phyloP scores from a whole-genome alignment of 1,284 basidiomycete genomes.

The Rhodotorula sp. region DNA sequence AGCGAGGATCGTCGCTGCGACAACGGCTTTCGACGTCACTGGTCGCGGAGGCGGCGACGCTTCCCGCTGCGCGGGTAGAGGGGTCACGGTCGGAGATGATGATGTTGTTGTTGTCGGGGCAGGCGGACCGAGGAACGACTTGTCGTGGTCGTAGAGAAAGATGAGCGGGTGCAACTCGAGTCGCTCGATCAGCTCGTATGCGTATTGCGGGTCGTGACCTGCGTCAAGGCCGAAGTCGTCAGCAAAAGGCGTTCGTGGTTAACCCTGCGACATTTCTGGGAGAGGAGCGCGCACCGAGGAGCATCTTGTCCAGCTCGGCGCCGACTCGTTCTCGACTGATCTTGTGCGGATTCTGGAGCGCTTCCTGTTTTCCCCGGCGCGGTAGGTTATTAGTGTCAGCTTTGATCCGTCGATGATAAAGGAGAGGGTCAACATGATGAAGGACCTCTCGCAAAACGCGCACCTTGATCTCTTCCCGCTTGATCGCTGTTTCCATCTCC shows the following conservation, averaged over 20 bases:
- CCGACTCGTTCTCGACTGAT: slow-evolving; percentile 88
- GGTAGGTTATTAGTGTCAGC: not conserved
- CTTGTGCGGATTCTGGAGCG: slow-evolving; percentile 62
- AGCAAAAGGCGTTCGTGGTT: not conserved
- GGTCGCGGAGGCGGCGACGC: slow-evolving; percentile 54
- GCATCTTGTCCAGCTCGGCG: slow-evolving; percentile 86
- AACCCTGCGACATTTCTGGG: too few species aligned
- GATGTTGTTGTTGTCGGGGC: slow-evolving; percentile 47
- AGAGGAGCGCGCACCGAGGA: slow-evolving; percentile 61
- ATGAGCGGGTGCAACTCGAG: slow-evolving; percentile 69
- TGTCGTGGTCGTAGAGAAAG: slow-evolving; percentile 57
- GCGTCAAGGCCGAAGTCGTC: not conserved
- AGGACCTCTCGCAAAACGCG: slow-evolving; percentile 19
- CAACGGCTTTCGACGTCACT: slow-evolving; percentile 54
- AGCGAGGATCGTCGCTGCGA: slow-evolving; percentile 63
- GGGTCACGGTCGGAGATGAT: slow-evolving; percentile 59
- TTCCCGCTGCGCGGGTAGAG: slow-evolving; percentile 49
- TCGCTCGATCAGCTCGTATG: slow-evolving; percentile 68
- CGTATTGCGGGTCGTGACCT: slow-evolving; percentile 72
- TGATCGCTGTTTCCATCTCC: slow-evolving; percentile 67
- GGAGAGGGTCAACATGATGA: too few species aligned
- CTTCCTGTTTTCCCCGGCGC: slow-evolving; percentile 56
- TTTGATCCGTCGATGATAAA: too few species aligned
- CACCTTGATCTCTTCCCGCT: slow-evolving; percentile 70
- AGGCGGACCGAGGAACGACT: slow-evolving; percentile 62